These are phyloP conservation scores for Hyphopichia pseudoburtonii DNA, from an alignment of 1,139 yeast species.

Conservation along the genomic window DNA sequence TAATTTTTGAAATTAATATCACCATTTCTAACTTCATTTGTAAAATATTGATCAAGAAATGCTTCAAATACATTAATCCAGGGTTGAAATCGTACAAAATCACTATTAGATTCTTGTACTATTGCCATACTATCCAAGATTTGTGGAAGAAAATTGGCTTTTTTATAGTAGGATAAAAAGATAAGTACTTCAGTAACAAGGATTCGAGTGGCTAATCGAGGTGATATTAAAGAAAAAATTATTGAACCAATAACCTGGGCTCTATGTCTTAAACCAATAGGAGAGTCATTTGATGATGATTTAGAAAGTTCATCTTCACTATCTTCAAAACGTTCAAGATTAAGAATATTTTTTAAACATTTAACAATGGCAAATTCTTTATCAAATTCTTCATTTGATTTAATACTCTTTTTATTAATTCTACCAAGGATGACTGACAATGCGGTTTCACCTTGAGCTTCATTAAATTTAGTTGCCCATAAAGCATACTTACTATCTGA, in stretches of 20 bases:
- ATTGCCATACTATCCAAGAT: conserved; percentile 34
- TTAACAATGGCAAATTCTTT: conserved; percentile 39
- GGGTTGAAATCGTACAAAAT: conserved; percentile 38
- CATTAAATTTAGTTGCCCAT: conserved; percentile 37
- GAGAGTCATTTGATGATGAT: not conserved
- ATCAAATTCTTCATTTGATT: conserved; percentile 47
- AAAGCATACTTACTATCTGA: conserved; percentile 22
- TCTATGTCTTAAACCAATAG: conserved; percentile 20
- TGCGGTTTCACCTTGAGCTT: conserved; percentile 48
- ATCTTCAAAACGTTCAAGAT: conserved; percentile 18
- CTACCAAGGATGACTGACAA: conserved; percentile 40
- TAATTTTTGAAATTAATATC: conserved; percentile 38
- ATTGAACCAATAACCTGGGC: conserved; percentile 36
- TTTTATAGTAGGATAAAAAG: conserved; percentile 30
- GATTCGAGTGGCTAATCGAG: conserved; percentile 41
- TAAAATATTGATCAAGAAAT: conserved; percentile 32
- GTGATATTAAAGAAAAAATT: conserved; percentile 39
- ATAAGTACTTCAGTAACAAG: conserved; percentile 45
- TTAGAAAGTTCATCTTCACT: conserved; percentile 15
- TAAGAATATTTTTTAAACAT: conserved; percentile 37
- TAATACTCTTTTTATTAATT: conserved; percentile 43
- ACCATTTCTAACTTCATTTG: conserved; percentile 16
- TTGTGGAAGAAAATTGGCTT: conserved; percentile 23
- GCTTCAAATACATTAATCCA: conserved; percentile 43
- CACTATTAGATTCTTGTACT: conserved; percentile 38